Base-by-base conservation (phyloP, 1,284 basidiomycete species). In the Heliocybe sulcata region DNA sequence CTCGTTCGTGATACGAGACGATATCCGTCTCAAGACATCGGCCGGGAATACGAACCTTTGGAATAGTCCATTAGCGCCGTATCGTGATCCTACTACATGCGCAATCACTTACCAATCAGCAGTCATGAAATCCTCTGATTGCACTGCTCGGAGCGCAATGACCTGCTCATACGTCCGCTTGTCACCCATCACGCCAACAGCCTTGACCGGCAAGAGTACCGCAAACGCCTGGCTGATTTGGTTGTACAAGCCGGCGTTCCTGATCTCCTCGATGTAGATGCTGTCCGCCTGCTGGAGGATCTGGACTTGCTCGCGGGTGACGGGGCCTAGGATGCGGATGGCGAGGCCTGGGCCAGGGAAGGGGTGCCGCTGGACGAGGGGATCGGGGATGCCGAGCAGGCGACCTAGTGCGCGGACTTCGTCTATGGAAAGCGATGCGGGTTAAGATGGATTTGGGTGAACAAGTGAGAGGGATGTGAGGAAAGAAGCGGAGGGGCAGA, bases 301-400 rank as follows among this genome's bases (percentile, higher is more conserved):
- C 64, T 83, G 79, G 60, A 99, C 94, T 73, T 99, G 97, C 42
- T 90, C 90, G 51, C 90, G 85, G 20, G 87, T 98, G 56, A 99
- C 92, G 45, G 92, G 90, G 1, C 97, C 97, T 22, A 99, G 82
- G 61, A 99, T 99, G 45, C 97, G 93, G 67, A 99, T 99, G n/a
- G 97, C 96, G 48, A 99, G 86, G 54, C 96, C 97, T 2, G 97
- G 97, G 1, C 96, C 97, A 20, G 97, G 97, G 86, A 99, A 99
- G n/a, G 97, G 97, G 72, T 99, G 97, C 6, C 97, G 85, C 60
- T 94, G 92, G 27, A 99, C 96, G 45, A 99, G 83, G 60, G 92
- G 92, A 3, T 86, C 86, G 27, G 97, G 96, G 63, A 99, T 99
- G 57, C 82, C 80, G 54, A 99, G 83, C 19, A 99, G 79, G 56